Conservation (phyloP, 2,329 filamentous ascomycete genomes). For the Nectriaceae sp. region DNA sequence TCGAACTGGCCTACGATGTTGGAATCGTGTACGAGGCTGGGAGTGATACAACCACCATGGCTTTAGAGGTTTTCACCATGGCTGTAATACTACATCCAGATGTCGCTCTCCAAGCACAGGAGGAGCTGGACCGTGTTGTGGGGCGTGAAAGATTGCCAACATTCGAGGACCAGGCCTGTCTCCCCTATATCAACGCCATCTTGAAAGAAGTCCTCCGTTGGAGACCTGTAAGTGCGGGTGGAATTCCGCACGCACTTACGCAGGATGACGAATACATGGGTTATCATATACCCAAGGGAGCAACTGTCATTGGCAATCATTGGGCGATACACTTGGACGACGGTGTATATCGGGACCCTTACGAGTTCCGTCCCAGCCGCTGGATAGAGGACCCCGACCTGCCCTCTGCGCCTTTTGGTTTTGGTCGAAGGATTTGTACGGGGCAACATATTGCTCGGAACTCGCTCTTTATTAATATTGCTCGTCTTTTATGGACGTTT, state of each 20-base stretch:
- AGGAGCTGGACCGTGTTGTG: conserved; percentile 45
- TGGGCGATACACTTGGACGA: conserved; percentile 61
- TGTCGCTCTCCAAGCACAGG: conserved; percentile 43
- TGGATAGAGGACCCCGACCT: conserved; percentile 20
- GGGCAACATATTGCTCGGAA: conserved; percentile 18
- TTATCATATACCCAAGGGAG: conserved; percentile 29
- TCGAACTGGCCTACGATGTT: conserved; percentile 35
- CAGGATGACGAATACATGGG: conserved; percentile 27
- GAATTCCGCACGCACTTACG: conserved; percentile 40
- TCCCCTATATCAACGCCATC: conserved; percentile 43
- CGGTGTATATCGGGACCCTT: conserved; percentile 57
- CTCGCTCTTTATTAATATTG: conserved; percentile 17
- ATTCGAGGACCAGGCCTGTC: conserved; percentile 41
- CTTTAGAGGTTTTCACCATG: conserved; percentile 38
- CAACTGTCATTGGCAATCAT: conserved; percentile 24
- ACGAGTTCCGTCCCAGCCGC: conserved; percentile 35
- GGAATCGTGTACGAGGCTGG: conserved; percentile 34
- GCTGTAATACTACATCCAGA: conserved; percentile 47
- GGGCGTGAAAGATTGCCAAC: conserved; percentile 43
- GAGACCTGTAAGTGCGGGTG: conserved; percentile 34
- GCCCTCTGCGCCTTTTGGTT: conserved; percentile 8
- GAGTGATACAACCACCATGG: conserved; percentile 32
- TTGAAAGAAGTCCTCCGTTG: conserved; percentile 35
- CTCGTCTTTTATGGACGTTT: conserved; percentile 12
- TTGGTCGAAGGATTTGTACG: conserved; percentile 17